phyloP scores from a whole-genome alignment of 129 eudicot species.

The Flaveria bidentis region DNA sequence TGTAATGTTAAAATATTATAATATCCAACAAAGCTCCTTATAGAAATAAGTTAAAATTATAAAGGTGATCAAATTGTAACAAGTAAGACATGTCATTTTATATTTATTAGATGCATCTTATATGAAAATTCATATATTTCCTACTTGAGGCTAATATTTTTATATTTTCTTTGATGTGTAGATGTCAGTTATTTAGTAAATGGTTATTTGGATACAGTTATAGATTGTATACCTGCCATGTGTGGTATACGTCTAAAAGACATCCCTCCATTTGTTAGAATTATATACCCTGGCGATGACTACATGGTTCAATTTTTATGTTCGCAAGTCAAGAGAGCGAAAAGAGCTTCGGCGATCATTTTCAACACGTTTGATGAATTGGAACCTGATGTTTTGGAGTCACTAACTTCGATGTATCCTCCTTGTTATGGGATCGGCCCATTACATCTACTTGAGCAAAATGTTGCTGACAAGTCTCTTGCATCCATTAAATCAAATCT shows the following conservation, averaged over 20 bases:
- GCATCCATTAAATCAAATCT: slow-evolving; percentile 44
- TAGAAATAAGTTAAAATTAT: too few species aligned
- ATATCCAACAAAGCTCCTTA: too few species aligned
- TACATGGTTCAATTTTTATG: not conserved
- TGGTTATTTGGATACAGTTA: slow-evolving; percentile 44
- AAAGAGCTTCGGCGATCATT: slow-evolving; percentile 32
- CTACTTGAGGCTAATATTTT: not conserved
- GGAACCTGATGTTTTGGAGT: slow-evolving; percentile 33
- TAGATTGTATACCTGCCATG: slow-evolving; percentile 54
- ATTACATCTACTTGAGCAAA: slow-evolving; percentile 32
- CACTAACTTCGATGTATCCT: slow-evolving; percentile 24
- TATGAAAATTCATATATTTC: too few species aligned
- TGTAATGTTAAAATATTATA: too few species aligned
- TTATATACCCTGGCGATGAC: slow-evolving; percentile 46
- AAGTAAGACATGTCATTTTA: too few species aligned
- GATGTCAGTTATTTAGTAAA: slow-evolving; percentile 29
- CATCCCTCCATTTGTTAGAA: slow-evolving; percentile 50
- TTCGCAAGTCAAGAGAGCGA: slow-evolving; percentile 11
- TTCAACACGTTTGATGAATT: slow-evolving; percentile 55
- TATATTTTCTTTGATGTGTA: not conserved
- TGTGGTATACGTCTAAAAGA: slow-evolving; percentile 41
- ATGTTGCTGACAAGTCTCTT: slow-evolving; percentile 14
- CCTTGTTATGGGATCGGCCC: slow-evolving; percentile 51
- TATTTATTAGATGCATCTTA: too few species aligned
- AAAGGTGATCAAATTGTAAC: too few species aligned